A percentile compares a stretch with the other conserved stretches of the same genome.
These are phyloP conservation scores for Gloeopeniophorella convolvens DNA, from an alignment of 768 basidiomycete genomes.

Conservation along the genomic window DNA sequence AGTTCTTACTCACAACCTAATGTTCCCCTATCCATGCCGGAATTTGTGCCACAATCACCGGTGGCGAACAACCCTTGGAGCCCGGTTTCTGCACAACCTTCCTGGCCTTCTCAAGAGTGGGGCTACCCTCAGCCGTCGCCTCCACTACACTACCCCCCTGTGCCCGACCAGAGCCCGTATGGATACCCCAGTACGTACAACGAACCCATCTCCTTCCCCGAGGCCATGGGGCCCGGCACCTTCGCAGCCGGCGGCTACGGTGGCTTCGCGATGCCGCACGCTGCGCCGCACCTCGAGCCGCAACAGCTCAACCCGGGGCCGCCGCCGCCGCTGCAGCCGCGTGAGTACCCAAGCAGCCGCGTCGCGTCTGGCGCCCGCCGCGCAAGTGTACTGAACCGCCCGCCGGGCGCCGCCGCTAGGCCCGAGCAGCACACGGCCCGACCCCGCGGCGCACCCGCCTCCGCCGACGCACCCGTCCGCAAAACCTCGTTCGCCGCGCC, in stretches of 20 bases:
- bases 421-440: background rate
- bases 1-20: background rate
- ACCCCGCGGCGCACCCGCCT: background rate
- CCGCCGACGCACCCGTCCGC: background rate
- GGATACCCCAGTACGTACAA: background rate
- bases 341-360: constrained; percentile 4
- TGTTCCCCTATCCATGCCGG: background rate
- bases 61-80: background rate
- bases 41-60: background rate
- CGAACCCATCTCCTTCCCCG: background rate
- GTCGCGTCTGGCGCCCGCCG: background rate
- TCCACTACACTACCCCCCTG: background rate
- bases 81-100: background rate
- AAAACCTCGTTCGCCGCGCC: background rate
- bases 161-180: background rate
- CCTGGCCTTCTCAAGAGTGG: constrained; percentile 4
- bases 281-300: background rate
- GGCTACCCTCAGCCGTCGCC: background rate
- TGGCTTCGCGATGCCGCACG: background rate
- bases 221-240: background rate
- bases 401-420: background rate
- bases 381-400: background rate
- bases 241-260: background rate
- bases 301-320: constrained; percentile 2
- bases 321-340: constrained; percentile 3